Percentiles rank a stretch among this genome's conserved stretches.
phyloP scores from a whole-genome alignment of 1,284 basidiomycete genomes.

The Pseudozyma flocculosa region DNA sequence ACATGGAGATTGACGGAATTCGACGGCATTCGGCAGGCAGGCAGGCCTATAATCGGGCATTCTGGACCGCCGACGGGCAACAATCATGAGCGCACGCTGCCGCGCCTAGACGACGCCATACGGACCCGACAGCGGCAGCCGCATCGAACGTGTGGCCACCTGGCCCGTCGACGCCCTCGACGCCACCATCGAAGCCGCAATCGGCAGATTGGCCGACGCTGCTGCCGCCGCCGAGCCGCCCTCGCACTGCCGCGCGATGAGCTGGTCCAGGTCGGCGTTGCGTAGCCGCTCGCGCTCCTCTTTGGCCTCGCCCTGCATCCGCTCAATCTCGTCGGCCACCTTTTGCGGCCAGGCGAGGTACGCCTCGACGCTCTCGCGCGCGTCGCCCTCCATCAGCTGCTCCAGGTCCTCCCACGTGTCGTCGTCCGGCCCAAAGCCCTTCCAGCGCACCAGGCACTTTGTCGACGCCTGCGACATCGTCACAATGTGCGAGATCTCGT shows the following conservation, averaged over 20 bases:
- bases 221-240: too few species aligned
- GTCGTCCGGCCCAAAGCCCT: constrained; percentile 65
- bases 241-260: too few species aligned
- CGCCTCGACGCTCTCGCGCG: constrained; percentile 58
- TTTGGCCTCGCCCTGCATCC: constrained; percentile 22
- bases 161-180: constrained; percentile 2
- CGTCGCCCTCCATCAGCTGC: constrained; percentile 62
- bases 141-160: constrained; percentile 15
- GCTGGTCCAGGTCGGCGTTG: not conserved
- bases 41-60: too few species aligned
- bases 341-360: constrained; percentile 14
- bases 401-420: constrained; percentile 68
- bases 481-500: constrained; percentile 33
- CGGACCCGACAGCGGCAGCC: constrained; percentile 6
- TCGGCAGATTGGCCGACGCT: too few species aligned
- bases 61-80: too few species aligned
- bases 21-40: too few species aligned
- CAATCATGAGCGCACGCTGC: too few species aligned
- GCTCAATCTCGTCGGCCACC: constrained; percentile 15
- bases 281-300: constrained; percentile 5
- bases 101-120: not conserved
- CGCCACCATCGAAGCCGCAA: not conserved
- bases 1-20: too few species aligned
- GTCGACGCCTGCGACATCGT: constrained; percentile 12
- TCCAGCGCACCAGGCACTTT: constrained; percentile 67